Evolutionary conservation across 805 yeast genomes (phyloP), one percentile per base, ranked within the genome.

Genomic region (Candida adriatica): DNA sequence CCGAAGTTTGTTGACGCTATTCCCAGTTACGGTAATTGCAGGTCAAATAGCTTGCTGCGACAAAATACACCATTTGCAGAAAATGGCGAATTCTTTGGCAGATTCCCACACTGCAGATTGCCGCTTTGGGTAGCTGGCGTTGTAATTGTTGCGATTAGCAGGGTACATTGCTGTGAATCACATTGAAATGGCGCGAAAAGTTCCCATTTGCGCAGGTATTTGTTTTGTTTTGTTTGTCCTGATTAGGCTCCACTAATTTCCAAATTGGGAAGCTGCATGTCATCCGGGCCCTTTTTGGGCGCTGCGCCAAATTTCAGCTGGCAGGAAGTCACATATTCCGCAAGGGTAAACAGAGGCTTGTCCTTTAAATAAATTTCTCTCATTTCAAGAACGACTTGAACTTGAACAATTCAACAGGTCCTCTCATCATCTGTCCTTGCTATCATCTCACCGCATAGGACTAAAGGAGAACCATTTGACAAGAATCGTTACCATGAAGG

Each of bases 241-340:
- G n/a, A n/a, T n/a, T n/a, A n/a, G n/a, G n/a, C n/a, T n/a, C n/a
- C n/a, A n/a, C n/a, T n/a, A n/a, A n/a, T n/a, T n/a, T n/a, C 31
- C 34, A 18, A 13, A 13, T 34, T 20, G 13, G 34, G 38, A 15
- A 26, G 21, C 11, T 4, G 24, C 17, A 21, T 25, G 15, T n/a
- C n/a, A n/a, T n/a, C n/a, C 8, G 20, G 20, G 35, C 30, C 19
- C 37, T 15, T 16, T 13, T 19, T 16, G 6, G 23, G 16, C 17
- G 23, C 38, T 23, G 39, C 35, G 34, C 35, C 31, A 30, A 37
- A 37, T 37, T 37, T 33, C 40, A 37, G 26, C 22, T 27, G 38
- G 34, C 31, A 26, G 29, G 24, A 29, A 22, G 19, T 3, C 19
- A 30, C 34, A 35, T 35, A 30, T 31, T 11, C 11, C 10, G 22